Base-by-base conservation (phyloP, 768 basidiomycete species). In the Boletus rubroflammeus region DNA sequence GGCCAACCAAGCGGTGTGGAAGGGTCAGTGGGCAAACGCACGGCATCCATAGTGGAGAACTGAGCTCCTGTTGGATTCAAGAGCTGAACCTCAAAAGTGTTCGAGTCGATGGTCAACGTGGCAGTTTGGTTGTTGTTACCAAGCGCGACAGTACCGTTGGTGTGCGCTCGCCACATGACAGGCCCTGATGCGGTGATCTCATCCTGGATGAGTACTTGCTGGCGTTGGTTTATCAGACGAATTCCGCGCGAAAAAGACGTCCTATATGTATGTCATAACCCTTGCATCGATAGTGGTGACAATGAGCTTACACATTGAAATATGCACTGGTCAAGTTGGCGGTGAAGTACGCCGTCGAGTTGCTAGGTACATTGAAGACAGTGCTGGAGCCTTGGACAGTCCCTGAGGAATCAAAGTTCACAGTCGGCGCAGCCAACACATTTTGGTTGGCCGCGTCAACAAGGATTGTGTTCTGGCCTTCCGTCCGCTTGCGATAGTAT, bases 401-500 rank as follows among this genome's bases (percentile, higher is more conserved):
- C n/a, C 76, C 80, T 3, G 77, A 75, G 7, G 67, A 77, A 59
- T 78, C 83, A 35, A 76, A 75, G n/a, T 77, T 77, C 21, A 75
- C 66, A 9, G 74, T 81, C 0, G 93, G 88, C 5, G 80, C 76
- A 19, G 81, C 82, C 17, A 74, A 68, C 43, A 97, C 90, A 55
- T 85, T 79, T 73, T 99, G 97, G 75, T 98, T 98, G 31, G 72
- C 67, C 57, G 76, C 74, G 61, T 80, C 80, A 60, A 98, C 78
- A 50, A 95, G 65, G 58, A 99, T 78, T 6, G 93, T 94, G 76
- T 98, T 99, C 76, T 99, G 97, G 3, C 97, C 97, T 72, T 96
- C 93, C 5, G 96, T 97, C 74, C 86, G 84, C 79, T 95, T 98
- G 67, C 95, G 82, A 78, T 97, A 99, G 75, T 97, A 98, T 57